A percentile compares a stretch with the other conserved stretches of the same genome.
These are phyloP conservation scores for Beauveria varroae DNA, from an alignment of 2,329 filamentous ascomycete species.

Conservation along the genomic window DNA sequence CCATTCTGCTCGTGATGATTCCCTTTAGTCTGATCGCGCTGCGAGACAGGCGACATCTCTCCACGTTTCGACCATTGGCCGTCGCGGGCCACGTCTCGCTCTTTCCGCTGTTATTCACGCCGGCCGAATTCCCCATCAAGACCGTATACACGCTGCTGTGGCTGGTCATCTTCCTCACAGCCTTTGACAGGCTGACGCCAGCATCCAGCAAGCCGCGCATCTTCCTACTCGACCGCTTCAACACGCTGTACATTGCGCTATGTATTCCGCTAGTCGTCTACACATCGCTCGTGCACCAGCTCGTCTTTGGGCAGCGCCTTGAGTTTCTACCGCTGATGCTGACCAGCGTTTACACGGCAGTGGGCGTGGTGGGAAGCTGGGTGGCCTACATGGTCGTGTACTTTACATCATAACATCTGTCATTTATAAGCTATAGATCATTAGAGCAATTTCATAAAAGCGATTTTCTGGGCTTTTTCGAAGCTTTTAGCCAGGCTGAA, in stretches of 20 bases:
- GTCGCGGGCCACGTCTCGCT: constrained; percentile 93
- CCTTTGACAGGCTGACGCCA: constrained; percentile 81
- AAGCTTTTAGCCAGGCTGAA: not conserved
- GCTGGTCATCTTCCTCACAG: constrained; percentile 77
- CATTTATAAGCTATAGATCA: not conserved
- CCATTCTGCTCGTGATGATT: constrained; percentile 86
- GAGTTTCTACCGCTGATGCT: constrained; percentile 97
- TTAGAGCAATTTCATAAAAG: constrained; percentile 1
- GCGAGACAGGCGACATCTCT: constrained; percentile 80
- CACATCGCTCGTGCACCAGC: constrained; percentile 72
- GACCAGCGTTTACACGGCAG: constrained; percentile 85
- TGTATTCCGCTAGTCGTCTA: constrained; percentile 87
- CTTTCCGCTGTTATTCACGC: constrained; percentile 88
- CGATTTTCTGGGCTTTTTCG: too few relatives aligned
- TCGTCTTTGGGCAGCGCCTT: constrained; percentile 75
- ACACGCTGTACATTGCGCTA: constrained; percentile 79
- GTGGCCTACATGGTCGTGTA: constrained; percentile 90
- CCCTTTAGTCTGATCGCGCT: constrained; percentile 91
- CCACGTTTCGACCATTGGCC: constrained; percentile 84
- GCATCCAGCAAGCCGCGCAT: constrained; percentile 72
- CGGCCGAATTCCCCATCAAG: constrained; percentile 90
- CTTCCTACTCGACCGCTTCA: constrained; percentile 87
- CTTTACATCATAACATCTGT: constrained; percentile 47
- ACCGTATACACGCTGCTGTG: constrained; percentile 88
- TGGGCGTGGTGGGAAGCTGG: constrained; percentile 96